phyloP scores from a whole-genome alignment of 352 stramenopile species.

The Phytophthora macrochlamydospora region DNA sequence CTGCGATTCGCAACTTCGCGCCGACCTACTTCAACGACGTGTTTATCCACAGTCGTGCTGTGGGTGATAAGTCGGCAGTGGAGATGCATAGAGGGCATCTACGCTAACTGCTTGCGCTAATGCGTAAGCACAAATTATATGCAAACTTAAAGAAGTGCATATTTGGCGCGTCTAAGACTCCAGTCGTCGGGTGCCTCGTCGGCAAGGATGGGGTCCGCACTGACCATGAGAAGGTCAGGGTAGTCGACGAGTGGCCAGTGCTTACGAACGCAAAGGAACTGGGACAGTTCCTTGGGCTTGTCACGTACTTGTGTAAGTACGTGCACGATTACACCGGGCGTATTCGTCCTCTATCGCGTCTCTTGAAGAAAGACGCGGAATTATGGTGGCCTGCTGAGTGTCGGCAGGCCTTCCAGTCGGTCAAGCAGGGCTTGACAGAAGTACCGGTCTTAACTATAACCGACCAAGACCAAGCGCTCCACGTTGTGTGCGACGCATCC shows the following conservation, averaged over 20 bases:
- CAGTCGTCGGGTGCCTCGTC: conserved; percentile 1
- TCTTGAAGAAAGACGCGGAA: conserved; percentile 29
- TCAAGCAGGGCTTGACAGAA: conserved; percentile 15
- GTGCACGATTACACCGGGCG: conserved; percentile 11
- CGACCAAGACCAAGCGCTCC: neutral
- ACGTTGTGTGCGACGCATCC: neutral
- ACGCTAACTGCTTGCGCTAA: no score
- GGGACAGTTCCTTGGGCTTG: conserved; percentile 16
- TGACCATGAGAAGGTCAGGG: conserved; percentile 13
- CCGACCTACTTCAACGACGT: conserved; percentile 36
- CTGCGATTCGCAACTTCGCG: conserved; percentile 8
- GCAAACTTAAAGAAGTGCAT: no score
- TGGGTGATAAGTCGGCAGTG: neutral
- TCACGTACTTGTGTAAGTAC: conserved; percentile 28
- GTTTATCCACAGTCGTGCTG: conserved; percentile 19
- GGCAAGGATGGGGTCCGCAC: neutral
- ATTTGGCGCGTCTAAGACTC: neutral
- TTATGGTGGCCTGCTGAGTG: conserved; percentile 14
- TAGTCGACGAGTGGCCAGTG: conserved; percentile 1
- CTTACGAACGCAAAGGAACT: conserved; percentile 4
- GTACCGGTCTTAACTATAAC: neutral
- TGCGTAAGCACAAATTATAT: no score
- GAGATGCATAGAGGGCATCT: conserved; percentile 3
- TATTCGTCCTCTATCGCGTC: conserved; percentile 4
- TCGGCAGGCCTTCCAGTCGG: conserved; percentile 13